Evolutionary conservation across 2,329 filamentous ascomycete species (phyloP), one percentile per base, ranked within the genome.

Genomic region (Penicillium palitans): DNA sequence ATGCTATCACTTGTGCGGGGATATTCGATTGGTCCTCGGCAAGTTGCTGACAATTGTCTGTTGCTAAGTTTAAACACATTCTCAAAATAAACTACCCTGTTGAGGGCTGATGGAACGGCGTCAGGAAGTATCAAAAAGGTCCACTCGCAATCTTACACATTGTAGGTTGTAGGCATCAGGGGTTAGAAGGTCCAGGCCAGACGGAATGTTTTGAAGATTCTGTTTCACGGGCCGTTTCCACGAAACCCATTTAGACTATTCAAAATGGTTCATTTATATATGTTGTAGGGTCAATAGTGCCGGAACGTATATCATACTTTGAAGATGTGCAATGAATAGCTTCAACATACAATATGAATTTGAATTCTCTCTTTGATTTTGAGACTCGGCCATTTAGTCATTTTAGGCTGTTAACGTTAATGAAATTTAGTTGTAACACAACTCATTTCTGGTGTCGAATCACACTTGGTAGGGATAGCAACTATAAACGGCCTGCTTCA

Each of bases 71-170:
- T 54, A 54, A 37, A 9, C 25, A 31, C 19, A 33, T 47, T 35
- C 50, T 42, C 55, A 35, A 58, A 58, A 58, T 48, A 48, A 57
- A 54, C 37, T 48, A 42, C 50, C 50, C 35, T 37, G 53, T 21
- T 27, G 29, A 58, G 12, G 27, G 50, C 50, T 41, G 55, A 57
- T 15, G 25, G 50, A 58, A 42, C 19, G 15, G 42, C 29, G n/a
- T 27, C 49, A 46, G 35, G 19, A 17, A 39, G 21, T 56, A 56
- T 57, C 39, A 47, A 27, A 33, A 21, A 40, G 17, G 51, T 46
- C 47, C 47, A 45, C 31, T 25, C 8, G 17, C 39, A 27, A 51
- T 25, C 27, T 56, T 24, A 37, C 21, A 9, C 8, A 33, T 47
- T 29, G 27, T 52, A 44, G 35, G 35, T 17, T 44, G 40, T 37